These are phyloP conservation scores for Aristolochia californica DNA, from an alignment of 164 flowering plant species.

Conservation along the genomic window DNA sequence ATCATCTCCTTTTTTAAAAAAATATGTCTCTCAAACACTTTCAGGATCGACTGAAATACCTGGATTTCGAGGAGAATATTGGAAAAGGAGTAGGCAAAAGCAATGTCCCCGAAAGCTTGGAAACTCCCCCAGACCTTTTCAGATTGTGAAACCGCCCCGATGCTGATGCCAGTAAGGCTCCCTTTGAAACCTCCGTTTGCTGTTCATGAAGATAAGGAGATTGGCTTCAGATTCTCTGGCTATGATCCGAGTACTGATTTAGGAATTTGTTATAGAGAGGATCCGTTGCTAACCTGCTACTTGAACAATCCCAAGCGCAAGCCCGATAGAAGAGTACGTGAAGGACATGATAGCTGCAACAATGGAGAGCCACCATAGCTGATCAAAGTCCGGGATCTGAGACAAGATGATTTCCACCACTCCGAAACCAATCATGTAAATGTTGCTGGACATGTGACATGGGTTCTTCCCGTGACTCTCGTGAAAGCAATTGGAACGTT, in stretches of 20 bases:
- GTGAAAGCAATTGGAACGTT: slow-evolving; percentile 51
- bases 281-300: slow-evolving; percentile 28
- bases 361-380: slow-evolving; percentile 54
- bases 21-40: no score
- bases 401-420: slow-evolving; percentile 30
- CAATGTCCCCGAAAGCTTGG: slow-evolving; percentile 66
- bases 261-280: not conserved
- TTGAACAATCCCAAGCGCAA: slow-evolving; percentile 39
- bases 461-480: slow-evolving; percentile 24
- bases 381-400: slow-evolving; percentile 51
- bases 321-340: slow-evolving; percentile 47
- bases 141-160: slow-evolving; percentile 35
- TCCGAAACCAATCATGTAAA: slow-evolving; percentile 47
- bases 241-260: not conserved
- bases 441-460: slow-evolving; percentile 31
- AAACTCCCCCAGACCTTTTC: slow-evolving; percentile 60
- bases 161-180: slow-evolving; percentile 50
- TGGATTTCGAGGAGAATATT: slow-evolving; percentile 56
- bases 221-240: no score
- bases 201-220: slow-evolving; percentile 22
- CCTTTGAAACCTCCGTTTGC: slow-evolving; percentile 32
- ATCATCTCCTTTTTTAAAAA: not conserved
- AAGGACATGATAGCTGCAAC: slow-evolving; percentile 62
- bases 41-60: no score
- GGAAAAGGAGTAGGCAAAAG: slow-evolving; percentile 62